These are phyloP conservation scores for Raphanus sativus DNA, from an alignment of 345 rosid genomes.

Conservation along the genomic window DNA sequence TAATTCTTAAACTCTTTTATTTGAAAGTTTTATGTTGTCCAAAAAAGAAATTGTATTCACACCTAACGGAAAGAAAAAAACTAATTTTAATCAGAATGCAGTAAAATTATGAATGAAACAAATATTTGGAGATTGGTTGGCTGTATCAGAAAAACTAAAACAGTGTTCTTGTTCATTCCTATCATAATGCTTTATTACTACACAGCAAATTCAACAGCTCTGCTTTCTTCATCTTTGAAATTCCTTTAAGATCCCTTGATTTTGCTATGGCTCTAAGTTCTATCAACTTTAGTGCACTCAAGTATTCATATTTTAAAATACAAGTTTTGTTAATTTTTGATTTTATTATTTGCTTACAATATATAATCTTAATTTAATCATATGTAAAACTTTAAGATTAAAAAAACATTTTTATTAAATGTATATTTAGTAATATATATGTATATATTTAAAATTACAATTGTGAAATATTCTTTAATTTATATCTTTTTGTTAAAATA, in stretches of 20 bases:
- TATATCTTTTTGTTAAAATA: no score
- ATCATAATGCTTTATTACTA: constrained; percentile 15
- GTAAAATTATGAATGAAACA: neutral
- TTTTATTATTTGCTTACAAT: no score
- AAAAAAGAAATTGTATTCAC: no score
- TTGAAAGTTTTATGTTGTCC: neutral
- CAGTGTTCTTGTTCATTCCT: constrained; percentile 10
- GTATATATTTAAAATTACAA: no score
- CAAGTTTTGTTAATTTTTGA: no score
- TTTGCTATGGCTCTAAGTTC: constrained; percentile 75
- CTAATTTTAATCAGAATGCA: neutral
- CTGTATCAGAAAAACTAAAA: neutral
- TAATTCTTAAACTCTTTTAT: no score
- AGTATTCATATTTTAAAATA: constrained; percentile 24
- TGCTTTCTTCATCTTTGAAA: constrained; percentile 77
- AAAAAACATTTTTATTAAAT: no score
- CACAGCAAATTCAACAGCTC: constrained; percentile 55
- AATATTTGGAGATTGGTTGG: constrained; percentile 1
- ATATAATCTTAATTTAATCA: no score
- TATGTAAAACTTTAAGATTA: no score
- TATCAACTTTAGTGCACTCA: constrained; percentile 59
- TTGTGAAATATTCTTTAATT: no score
- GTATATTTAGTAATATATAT: no score
- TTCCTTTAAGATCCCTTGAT: constrained; percentile 68
- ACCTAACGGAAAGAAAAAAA: neutral